A percentile compares a stretch with the other conserved stretches of the same genome.
phyloP scores from a whole-genome alignment of 345 rosid species.

The Brassica rapa region DNA sequence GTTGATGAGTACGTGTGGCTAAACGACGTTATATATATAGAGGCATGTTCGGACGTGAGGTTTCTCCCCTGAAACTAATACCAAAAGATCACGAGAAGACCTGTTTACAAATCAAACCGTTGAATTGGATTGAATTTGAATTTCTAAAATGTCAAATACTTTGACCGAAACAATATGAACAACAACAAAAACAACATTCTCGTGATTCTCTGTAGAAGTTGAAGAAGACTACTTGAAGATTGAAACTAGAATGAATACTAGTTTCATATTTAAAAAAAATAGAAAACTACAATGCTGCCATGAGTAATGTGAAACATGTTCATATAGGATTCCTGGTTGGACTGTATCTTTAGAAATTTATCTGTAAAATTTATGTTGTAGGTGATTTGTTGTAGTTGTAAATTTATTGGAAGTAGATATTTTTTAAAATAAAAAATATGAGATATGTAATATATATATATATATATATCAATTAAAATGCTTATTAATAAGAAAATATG shows the following conservation, averaged over 20 bases:
- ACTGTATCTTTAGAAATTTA: no score
- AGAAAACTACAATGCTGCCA: neutral
- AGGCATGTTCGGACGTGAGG: slow-evolving; percentile 14
- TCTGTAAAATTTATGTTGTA: no score
- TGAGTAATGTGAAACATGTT: neutral
- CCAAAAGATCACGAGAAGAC: neutral
- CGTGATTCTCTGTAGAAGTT: neutral
- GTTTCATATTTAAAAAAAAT: neutral
- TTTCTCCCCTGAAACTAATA: neutral
- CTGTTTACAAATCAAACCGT: neutral
- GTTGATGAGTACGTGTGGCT: slow-evolving; percentile 25
- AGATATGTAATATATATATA: no score
- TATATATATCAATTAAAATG: no score
- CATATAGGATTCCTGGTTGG: neutral
- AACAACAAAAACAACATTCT: neutral
- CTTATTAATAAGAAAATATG: no score
- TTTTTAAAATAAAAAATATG: no score
- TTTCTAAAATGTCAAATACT: neutral
- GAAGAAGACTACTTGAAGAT: neutral
- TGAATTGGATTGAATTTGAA: neutral
- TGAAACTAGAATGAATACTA: neutral
- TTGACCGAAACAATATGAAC: neutral
- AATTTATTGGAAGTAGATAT: no score
- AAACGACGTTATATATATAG: slow-evolving; percentile 15
- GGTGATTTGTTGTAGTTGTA: no score